Conservation (phyloP, 495 filamentous ascomycete genomes). For the Aspergillus diversus region DNA sequence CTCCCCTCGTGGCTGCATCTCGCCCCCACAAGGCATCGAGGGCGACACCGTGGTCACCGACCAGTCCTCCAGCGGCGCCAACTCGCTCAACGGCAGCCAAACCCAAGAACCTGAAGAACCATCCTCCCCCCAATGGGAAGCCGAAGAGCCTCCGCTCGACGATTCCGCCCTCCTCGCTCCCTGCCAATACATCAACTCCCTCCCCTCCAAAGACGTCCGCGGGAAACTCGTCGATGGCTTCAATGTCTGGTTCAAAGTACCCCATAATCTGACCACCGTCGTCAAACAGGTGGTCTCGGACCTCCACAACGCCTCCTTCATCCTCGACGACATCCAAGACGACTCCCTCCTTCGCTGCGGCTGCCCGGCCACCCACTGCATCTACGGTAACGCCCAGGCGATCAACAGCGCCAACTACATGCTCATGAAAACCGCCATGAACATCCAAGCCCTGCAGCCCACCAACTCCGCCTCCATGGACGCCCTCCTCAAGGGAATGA, state of each 20-base stretch:
- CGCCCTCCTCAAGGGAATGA: constrained; percentile 17
- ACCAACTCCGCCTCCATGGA: background rate
- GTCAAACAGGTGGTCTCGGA: constrained; percentile 22
- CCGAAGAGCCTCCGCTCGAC: background rate
- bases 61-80: background rate
- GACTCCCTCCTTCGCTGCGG: constrained; percentile 35
- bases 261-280: background rate
- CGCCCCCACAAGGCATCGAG: too few species aligned
- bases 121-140: background rate
- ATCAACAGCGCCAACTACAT: constrained; percentile 55
- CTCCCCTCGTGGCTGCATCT: too few species aligned
- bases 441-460: constrained; percentile 8
- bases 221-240: constrained; percentile 23
- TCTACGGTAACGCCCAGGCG: constrained; percentile 42
- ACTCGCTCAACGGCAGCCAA: background rate
- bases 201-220: constrained; percentile 19
- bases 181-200: constrained; percentile 9
- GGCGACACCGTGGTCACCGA: too few species aligned
- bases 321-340: constrained; percentile 43
- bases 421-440: constrained; percentile 39
- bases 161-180: constrained; percentile 11
- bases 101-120: background rate
- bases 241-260: constrained; percentile 25
- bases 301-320: constrained; percentile 32
- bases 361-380: constrained; percentile 29